These are phyloP conservation scores for Daucus carota DNA, from an alignment of 129 eudicot species.

Conservation along the genomic window DH1_v3.0 NC_030386.2:30220501-30221000, in stretches of 20 bases:
- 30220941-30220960: background rate
- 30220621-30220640: slow-evolving; percentile 48
- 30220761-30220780: slow-evolving; percentile 9
- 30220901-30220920: background rate
- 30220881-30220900: background rate
- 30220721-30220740: slow-evolving; percentile 30
- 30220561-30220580: slow-evolving; percentile 59
- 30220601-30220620: slow-evolving; percentile 52
- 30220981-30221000: background rate
- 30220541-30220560: slow-evolving; percentile 86
- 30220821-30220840: background rate
- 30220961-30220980: background rate
- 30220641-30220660: slow-evolving; percentile 62
- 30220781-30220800: background rate
- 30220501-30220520: slow-evolving; percentile 31
- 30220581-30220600: slow-evolving; percentile 83
- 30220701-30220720: slow-evolving; percentile 14
- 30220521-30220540: slow-evolving; percentile 49
- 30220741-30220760: slow-evolving; percentile 6
- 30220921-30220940: background rate
- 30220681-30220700: slow-evolving; percentile 23
- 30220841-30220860: slow-evolving; percentile 6
- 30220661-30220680: slow-evolving; percentile 46
- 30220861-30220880: background rate
- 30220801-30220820: background rate